Base-by-base conservation (phyloP, 495 filamentous ascomycete genomes). In the Bacidia gigantensis region DNA sequence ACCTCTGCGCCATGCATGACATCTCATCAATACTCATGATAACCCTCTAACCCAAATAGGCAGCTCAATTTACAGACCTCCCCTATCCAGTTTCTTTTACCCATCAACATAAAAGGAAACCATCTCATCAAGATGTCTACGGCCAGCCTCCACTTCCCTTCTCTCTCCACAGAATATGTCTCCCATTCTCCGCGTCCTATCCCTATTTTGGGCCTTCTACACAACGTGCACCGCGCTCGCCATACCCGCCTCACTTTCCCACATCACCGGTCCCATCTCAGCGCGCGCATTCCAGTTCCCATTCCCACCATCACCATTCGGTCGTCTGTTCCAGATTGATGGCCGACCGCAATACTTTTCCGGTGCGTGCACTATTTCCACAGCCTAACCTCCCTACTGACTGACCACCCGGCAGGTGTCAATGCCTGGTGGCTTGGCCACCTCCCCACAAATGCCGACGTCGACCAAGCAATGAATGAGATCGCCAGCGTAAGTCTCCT, bases 371-470 rank as follows among this genome's bases (percentile, higher is more conserved):
- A 1, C 10, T 14, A 10, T 0, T 22, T 11, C 14, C 11, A 38
- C 11, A 22, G 12, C 20, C 12, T 17, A 14, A 20, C 12, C 3
- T n/a, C 10, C 18, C 18, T 17, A 35, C 29, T 14, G 14, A 14
- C 29, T 35, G 7, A 5, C 29, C 29, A 35, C 51, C 11, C 53
- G 21, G 1, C 5, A 60, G 84, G 84, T 14, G 81, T 80, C 3
- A 88, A 89, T 65, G 67, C 76, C 43, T 88, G 87, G 71, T 89
- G 81, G 82, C 76, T 86, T 55, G 68, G 73, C 17, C 86, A 86
- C 68, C 72, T 86, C 21, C 76, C 69, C 18, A 78, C 76, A 61
- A 70, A 77, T 54, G 65, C 61, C n/a, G 81, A 86, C 60, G 75
- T 85, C 10, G 78, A 84, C 55, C 65, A 69, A 1, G 71, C 72